These are phyloP conservation scores for Arachis monticola DNA, from an alignment of 331 rosid species.

Conservation along the genomic window DNA sequence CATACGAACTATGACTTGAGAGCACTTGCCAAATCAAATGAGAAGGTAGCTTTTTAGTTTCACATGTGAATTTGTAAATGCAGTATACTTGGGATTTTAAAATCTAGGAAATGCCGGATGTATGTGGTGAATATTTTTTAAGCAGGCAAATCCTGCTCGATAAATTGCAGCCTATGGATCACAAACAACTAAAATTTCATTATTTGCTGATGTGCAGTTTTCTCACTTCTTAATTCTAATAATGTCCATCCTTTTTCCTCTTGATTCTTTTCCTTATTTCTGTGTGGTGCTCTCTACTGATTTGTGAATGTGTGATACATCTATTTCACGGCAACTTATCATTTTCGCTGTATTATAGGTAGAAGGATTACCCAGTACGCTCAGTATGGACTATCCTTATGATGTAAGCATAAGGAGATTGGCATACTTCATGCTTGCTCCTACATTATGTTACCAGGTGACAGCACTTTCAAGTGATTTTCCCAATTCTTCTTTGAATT, in stretches of 20 bases:
- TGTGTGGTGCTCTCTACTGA: constrained; percentile 18
- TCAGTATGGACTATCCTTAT: constrained; percentile 51
- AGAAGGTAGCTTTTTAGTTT: constrained; percentile 59
- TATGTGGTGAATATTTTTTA: constrained; percentile 22
- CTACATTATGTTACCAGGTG: constrained; percentile 98
- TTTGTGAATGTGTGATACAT: constrained; percentile 23
- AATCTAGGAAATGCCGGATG: constrained; percentile 1
- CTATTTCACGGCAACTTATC: background rate
- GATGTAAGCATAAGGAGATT: constrained; percentile 68
- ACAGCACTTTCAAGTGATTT: constrained; percentile 33
- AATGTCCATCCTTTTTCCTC: constrained; percentile 16
- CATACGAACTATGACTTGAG: constrained; percentile 89
- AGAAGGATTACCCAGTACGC: constrained; percentile 53
- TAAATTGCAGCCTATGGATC: constrained; percentile 26
- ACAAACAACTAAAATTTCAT: constrained; percentile 14
- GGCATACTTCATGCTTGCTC: constrained; percentile 94
- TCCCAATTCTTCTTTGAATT: constrained; percentile 24
- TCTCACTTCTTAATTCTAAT: constrained; percentile 32
- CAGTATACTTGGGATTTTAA: constrained; percentile 9
- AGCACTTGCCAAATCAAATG: constrained; percentile 55
- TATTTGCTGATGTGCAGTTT: constrained; percentile 27
- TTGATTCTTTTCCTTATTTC: constrained; percentile 12
- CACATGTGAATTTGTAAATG: constrained; percentile 26
- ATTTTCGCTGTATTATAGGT: constrained; percentile 51
- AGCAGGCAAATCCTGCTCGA: constrained; percentile 28